Percentiles rank a stretch among this genome's conserved stretches.
Conservation (phyloP, 2,329 filamentous ascomycete genomes). For the Aciculosporium take region DNA sequence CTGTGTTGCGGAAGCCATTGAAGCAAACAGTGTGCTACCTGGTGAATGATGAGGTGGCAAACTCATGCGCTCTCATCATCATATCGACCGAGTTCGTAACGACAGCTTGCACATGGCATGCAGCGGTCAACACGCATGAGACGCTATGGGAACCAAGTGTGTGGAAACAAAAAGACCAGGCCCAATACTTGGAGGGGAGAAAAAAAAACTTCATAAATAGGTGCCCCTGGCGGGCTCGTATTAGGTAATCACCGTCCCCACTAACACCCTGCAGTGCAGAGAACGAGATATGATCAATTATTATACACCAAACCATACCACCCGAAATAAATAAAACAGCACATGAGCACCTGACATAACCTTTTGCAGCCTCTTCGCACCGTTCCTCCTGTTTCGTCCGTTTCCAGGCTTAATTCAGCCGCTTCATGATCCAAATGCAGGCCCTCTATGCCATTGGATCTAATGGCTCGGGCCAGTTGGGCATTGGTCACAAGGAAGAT, state of each 20-base stretch:
- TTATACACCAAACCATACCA: too few relatives aligned
- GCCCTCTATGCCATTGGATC: conserved; percentile 57
- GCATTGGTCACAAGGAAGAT: conserved; percentile 56
- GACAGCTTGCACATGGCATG: neutral
- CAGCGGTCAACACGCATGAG: too few relatives aligned
- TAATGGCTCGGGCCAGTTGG: conserved; percentile 63
- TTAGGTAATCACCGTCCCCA: conserved; percentile 4
- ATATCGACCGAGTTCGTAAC: neutral
- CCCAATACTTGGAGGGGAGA: rapidly evolving
- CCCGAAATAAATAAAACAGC: too few relatives aligned
- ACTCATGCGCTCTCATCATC: conserved; percentile 19
- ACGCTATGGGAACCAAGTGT: neutral
- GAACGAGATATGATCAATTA: too few relatives aligned
- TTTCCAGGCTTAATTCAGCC: neutral
- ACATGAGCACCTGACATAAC: too few relatives aligned
- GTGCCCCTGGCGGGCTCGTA: neutral
- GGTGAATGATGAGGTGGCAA: conserved; percentile 11
- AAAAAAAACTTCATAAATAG: neutral
- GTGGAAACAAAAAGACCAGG: rapidly evolving
- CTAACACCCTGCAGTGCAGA: too few relatives aligned
- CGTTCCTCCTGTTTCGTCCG: too few relatives aligned
- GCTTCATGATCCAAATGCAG: conserved; percentile 23
- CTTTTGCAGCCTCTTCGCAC: too few relatives aligned
- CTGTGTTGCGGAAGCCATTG: conserved; percentile 16
- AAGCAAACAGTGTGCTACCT: conserved; percentile 11